A percentile compares a stretch with the other conserved stretches of the same genome.
Conservation (phyloP, 2,329 filamentous ascomycete genomes). For the Huntiella bhutanensis region DNA sequence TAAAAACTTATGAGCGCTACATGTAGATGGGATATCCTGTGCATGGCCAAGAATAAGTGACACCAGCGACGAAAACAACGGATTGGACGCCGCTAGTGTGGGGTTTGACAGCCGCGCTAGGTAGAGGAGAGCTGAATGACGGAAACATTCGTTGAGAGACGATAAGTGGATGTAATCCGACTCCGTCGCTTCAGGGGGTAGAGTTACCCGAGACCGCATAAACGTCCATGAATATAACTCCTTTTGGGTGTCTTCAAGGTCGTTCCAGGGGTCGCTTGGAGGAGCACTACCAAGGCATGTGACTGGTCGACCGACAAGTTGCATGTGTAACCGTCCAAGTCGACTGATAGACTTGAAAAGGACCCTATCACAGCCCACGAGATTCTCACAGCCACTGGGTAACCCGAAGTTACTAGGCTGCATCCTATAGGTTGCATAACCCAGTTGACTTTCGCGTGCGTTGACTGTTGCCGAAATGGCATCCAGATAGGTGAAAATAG, state of each 20-base stretch:
- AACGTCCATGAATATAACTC: conserved; percentile 71
- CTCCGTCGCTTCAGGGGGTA: conserved; percentile 31
- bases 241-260: conserved; percentile 65
- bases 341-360: conserved; percentile 75
- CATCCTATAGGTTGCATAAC: conserved; percentile 17
- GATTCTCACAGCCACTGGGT: conserved; percentile 54
- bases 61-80: background rate
- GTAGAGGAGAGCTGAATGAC: conserved; percentile 75
- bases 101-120: conserved; percentile 73
- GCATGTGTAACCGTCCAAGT: conserved; percentile 65
- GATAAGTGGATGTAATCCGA: conserved; percentile 54
- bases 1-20: conserved; percentile 66
- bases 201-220: conserved; percentile 33
- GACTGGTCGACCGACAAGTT: conserved; percentile 51
- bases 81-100: conserved; percentile 42
- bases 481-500: conserved; percentile 87
- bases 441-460: conserved; percentile 67
- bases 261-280: conserved; percentile 47
- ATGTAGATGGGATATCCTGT: conserved; percentile 59
- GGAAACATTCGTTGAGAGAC: conserved; percentile 77
- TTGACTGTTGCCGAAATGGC: conserved; percentile 84
- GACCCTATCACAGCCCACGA: conserved; percentile 70
- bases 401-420: conserved; percentile 31
- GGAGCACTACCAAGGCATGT: conserved; percentile 14
- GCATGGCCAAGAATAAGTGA: conserved; percentile 18